Base-by-base conservation (phyloP, 257 asterid genomes). In the Rhazya stricta region DNA sequence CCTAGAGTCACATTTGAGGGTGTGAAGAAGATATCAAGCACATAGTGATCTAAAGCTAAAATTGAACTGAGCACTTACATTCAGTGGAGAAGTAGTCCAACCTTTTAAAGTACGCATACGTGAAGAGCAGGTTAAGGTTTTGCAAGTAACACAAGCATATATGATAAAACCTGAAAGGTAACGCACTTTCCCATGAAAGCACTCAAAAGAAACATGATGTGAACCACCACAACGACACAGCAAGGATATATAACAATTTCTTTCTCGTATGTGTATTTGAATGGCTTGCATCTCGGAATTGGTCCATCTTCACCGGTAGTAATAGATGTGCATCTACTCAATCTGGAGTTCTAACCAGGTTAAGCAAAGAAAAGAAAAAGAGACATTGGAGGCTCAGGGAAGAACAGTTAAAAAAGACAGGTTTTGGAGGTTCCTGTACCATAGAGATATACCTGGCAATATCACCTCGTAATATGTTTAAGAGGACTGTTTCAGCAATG, bases 251-350 rank as follows among this genome's bases (percentile, higher is more conserved):
- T 94, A 79, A 94, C 98, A 79, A 95, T 95, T 82, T 95, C 98
- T 85, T 95, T 95, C 91, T 95, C 99, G 73, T 91, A 95, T 30
- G 99, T 92, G 91, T 95, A 92, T 86, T 95, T 95, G 72, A 92
- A 95, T 58, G 99, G 99, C 88, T 95, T 95, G 99, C 99, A 95
- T 85, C 99, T 95, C 41, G 99, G 98, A 82, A 92, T 95, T 53
- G 98, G 97, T 72, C 99, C 99, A 84, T 95, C 99, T 87, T 92
- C 98, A 34, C 98, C 99, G 0, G 99, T 95, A 76, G 86, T 85
- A 73, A 92, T 91, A 41, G 90, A 88, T 51, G 99, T 89, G 81
- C 99, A 95, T 84, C 98, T 91, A 83, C 97, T 88, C 86, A 94
- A 81, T 87, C 97, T 94, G 86, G 78, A 58, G 25, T 77, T 34